Base-by-base conservation (phyloP, 148 eudicot genomes). In the Camellia sinensis region DNA sequence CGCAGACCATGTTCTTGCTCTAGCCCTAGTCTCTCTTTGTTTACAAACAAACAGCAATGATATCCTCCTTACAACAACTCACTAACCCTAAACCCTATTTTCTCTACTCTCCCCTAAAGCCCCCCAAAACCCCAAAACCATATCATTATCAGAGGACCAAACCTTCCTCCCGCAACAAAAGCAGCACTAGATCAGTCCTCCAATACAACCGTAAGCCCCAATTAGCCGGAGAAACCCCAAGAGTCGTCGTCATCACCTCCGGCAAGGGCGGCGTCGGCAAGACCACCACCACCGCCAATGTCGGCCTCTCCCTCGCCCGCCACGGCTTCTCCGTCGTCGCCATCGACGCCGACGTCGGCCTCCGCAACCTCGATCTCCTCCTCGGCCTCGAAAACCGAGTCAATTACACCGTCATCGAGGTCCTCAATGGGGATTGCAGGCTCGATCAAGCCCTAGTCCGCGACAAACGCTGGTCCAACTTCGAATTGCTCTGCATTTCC, bases 211-310 rank as follows among this genome's bases (percentile, higher is more conserved):
- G 98, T 54, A 92, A 93, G 80, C 97, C 99, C 40, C 85, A 92
- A 48, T 85, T 93, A 65, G 78, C 97, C 78, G 99, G 99, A 14
- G 84, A 94, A 1, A 89, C 97, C 0, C 99, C 98, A 1, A 82
- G 99, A 1, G 92, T 94, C 10, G 92, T 96, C 64, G 98, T 96
- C 57, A 91, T 96, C 76, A 96, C 98, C 62, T 96, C 99, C 83
- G 98, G 99, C 11, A 92, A 96, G 67, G 99, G 99, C 64, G 99
- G 99, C 40, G 99, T 96, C 37, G 99, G 98, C 1, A 96, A 96
- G 67, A 96, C 99, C 43, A 96, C 99, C 76, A 96, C 99, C 78
- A 92, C 98, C 75, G 99, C 99, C 48, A 96, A 96, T 76, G 82
- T 96, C 59, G 97, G 98, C 77, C 92, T 96, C 78, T 96, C 99